Conservation (phyloP, 192 early-diverging fungal species). For the Coemansia sp. region DNA sequence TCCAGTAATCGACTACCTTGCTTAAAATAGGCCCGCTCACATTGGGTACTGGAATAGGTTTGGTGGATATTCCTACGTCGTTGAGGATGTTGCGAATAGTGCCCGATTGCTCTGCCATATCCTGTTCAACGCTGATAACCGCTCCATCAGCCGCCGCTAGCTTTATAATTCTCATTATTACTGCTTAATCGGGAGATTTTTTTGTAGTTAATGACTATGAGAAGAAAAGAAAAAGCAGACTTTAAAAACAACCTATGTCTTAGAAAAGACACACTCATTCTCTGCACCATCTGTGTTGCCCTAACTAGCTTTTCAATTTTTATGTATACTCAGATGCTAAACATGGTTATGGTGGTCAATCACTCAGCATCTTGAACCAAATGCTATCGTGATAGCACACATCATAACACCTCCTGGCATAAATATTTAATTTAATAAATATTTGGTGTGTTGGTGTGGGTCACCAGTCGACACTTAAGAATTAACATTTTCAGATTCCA, state of each 20-base stretch:
- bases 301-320: neutral
- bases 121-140: conserved; percentile 37
- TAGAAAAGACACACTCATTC: neutral
- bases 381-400: too few relatives aligned
- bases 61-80: conserved; percentile 30
- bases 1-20: conserved; percentile 88
- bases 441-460: too few relatives aligned
- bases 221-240: too few relatives aligned
- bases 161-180: conserved; percentile 24
- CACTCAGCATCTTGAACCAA: neutral
- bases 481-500: too few relatives aligned
- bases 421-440: too few relatives aligned
- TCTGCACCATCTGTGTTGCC: neutral
- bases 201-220: neutral
- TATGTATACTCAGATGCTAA: neutral
- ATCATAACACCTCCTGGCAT: too few relatives aligned
- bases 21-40: conserved; percentile 83
- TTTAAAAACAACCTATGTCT: too few relatives aligned
- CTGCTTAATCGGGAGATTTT: neutral
- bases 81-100: conserved; percentile 53
- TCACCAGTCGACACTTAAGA: too few relatives aligned
- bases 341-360: neutral
- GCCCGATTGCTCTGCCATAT: conserved; percentile 51
- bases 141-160: conserved; percentile 45
- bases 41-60: conserved; percentile 81